Conservation (phyloP, 176 grass and related monocot species). For the Phoenix dactylifera region DNA sequence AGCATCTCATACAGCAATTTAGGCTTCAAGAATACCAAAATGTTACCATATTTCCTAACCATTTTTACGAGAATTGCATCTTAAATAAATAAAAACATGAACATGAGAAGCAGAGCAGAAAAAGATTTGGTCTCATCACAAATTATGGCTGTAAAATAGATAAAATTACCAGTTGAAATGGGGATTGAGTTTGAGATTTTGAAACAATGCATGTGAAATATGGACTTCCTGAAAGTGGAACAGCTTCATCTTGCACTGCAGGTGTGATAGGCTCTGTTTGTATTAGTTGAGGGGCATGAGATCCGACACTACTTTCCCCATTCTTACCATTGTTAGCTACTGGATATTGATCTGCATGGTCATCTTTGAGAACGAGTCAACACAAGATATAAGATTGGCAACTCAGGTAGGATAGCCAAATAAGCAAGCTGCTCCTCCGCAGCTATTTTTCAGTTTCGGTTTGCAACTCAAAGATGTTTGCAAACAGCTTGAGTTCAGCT, state of each 20-base stretch:
- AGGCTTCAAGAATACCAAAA: too few relatives aligned
- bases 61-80: too few relatives aligned
- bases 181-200: constrained; percentile 15
- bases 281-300: not conserved
- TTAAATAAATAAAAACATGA: not conserved
- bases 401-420: too few relatives aligned
- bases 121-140: not conserved
- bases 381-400: too few relatives aligned
- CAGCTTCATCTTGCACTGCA: not conserved
- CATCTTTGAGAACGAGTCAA: too few relatives aligned
- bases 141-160: not conserved
- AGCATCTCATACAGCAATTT: too few relatives aligned
- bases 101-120: not conserved
- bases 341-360: constrained; percentile 1
- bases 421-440: too few relatives aligned
- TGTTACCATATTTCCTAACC: too few relatives aligned
- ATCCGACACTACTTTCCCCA: not conserved
- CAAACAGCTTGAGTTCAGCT: too few relatives aligned
- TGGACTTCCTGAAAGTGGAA: constrained; percentile 30
- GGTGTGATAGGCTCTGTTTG: not conserved
- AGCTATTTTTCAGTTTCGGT: too few relatives aligned
- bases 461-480: too few relatives aligned
- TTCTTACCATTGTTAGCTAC: not conserved
- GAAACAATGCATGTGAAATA: constrained; percentile 35
- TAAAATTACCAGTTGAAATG: constrained; percentile 37